Base-by-base conservation (phyloP, 2,329 filamentous ascomycete species). In the Hirsutella rhossiliensis region DNA sequence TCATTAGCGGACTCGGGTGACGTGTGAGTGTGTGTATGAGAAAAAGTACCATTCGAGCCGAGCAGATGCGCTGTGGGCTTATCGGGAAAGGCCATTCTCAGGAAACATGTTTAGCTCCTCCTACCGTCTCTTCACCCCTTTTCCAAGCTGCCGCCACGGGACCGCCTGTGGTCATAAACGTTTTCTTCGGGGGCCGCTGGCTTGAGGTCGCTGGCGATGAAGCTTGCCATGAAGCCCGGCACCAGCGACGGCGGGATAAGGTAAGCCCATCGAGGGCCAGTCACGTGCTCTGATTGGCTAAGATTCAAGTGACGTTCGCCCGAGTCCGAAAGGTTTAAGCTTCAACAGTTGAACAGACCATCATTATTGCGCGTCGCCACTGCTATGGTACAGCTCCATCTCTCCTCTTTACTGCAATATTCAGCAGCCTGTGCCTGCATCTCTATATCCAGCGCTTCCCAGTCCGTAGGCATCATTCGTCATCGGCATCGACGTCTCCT, bases 41-140 rank as follows among this genome's bases (percentile, higher is more conserved):
- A 9, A 37, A 17, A 17, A 11, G 54, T 55, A 78, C 76, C 76
- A 57, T 74, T 78, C 15, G 76, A 75, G 48, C 76, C 76, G 44
- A 75, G 61, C 9, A 80, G 63, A 54, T 78, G 72, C 36, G 75
- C 72, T 47, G 72, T 61, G 32, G 75, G 73, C 54, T 61, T 62
- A 53, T 68, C 60, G 44, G 68, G 67, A 43, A 73, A 69, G 43
- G 62, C 61, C 69, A 73, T 72, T 27, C 46, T 48, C 28, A 40
- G 38, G 45, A 39, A 19, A 39, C 43, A 42, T 47, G 39, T 47
- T 50, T 52, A 58, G 55, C 50, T 9, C 23, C 5, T 17, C n/a
- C 46, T 56, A 34, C 45, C 46, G 41, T 18, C 32, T 37, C 18
- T 11, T 37, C 34, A 18, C 34, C 18, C 15, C 34, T 37, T 5